Evolutionary conservation across 768 basidiomycete genomes (phyloP), one percentile per base, ranked within the genome.

Genomic region (Gelatoporia subvermispora): DNA sequence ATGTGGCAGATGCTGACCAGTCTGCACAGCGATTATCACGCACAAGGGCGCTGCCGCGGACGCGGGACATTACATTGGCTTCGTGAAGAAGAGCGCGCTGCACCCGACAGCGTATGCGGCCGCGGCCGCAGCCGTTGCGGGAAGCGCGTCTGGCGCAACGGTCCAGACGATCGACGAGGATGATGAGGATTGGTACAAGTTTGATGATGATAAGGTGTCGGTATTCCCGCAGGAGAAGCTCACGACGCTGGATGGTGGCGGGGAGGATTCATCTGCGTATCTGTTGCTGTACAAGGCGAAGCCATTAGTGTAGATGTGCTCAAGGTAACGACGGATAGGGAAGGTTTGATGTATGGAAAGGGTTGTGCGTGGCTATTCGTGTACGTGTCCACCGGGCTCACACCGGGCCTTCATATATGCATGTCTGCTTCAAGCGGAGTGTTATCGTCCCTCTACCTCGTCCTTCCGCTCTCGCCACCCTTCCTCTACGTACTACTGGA

Each of bases 21-120:
- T 16, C 48, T 13, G 41, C n/a, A 34, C 60, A 92, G 93, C 86
- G 8, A 88, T 99, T 61, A 84, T 99, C 11, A 95, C 93, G 18
- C 96, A 98, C 77, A 99, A 99, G 66, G 96, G 96, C 10, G 81
- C 93, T 0, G 86, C 86, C 0, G 94, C 96, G 0, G 96, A 98
- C 61, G 82, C 90, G 0, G 95, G 94, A 2, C 95, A 98, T 68
- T 98, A 98, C 62, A 93, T 97, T 20, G 93, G 83, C 1, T 97
- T 86, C 68, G 88, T 86, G 23, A 88, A 88, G 69, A 89, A 86
- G 72, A 79, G 77, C 54, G 77, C 78, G 17, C 81, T 88, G 70
- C 77, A 81, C 49, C 48, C 28, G 44, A 71, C 70, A 3, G 59
- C 68, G 18, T 65, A 63, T 13, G 45, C 49, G 9, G 40, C 44